Base-by-base conservation (phyloP, 1,284 basidiomycete genomes). In the Fomitopsis schrenkii region DNA sequence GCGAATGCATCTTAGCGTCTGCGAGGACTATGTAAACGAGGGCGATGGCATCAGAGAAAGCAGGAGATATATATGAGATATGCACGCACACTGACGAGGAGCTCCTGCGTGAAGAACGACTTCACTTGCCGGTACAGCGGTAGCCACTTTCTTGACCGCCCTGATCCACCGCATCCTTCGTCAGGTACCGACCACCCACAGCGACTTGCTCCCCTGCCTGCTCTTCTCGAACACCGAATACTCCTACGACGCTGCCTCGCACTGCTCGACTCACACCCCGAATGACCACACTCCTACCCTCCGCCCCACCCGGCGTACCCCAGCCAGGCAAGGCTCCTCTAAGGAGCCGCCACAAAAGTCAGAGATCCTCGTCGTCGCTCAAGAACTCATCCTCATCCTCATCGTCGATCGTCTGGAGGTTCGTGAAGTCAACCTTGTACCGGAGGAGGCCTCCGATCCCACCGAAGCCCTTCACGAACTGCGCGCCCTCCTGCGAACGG, bases 381-480 rank as follows among this genome's bases (percentile, higher is more conserved):
- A 83, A 88, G 77, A 93, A 93, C 79, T 93, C 85, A 77, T 93
- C 91, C 62, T 90, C 73, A 10, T 72, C 87, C 38, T 90, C 88
- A 57, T 91, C 91, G 67, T 93, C 93, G 40, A 87, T 72, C 52
- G 83, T 80, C 40, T 83, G 79, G 54, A 96, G 80, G 74, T 91
- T 91, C 66, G 84, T 84, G 77, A 98, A 94, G 77, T 95, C 94
- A 67, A 97, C 94, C 80, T 97, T 97, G 86, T 97, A 98, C 62
- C 95, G 86, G 64, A 98, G 80, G 62, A 98, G 81, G 38, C 97
- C 97, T 53, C 97, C 97, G 67, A 99, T 97, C 40, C 97, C 97
- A 79, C 97, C 97, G 71, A 99, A 99, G 57, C 97, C 97, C 76
- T 97, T 97, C 71, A 97, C 95, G 80, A 98, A 99, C 76, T 99